These are phyloP conservation scores for Hypoxylon lienhwacheense DNA, from an alignment of 495 filamentous ascomycete species.

Conservation along the genomic window DNA sequence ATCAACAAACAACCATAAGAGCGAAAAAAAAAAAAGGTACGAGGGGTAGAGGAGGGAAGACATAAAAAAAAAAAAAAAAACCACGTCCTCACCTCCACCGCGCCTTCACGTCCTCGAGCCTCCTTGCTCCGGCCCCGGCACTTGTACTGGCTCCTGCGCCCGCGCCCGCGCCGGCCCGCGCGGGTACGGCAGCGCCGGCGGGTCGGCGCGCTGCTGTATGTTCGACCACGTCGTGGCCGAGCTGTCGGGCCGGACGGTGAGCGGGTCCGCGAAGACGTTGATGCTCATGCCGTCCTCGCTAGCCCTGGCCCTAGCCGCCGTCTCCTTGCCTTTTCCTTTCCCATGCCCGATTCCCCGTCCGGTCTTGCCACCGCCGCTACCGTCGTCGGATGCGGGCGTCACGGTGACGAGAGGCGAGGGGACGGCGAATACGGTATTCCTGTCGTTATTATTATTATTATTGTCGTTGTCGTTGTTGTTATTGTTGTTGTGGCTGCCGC, in stretches of 20 bases:
- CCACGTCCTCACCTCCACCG: too few relatives aligned
- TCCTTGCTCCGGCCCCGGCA: too few relatives aligned
- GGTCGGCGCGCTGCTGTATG: slow-evolving; percentile 35
- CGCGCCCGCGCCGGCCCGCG: background rate
- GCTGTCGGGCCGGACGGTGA: slow-evolving; percentile 28
- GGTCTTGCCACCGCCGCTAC: background rate
- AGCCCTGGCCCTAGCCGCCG: background rate
- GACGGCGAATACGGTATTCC: background rate
- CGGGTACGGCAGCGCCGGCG: too few relatives aligned
- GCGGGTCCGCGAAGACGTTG: slow-evolving; percentile 68
- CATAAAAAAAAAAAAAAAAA: too few relatives aligned
- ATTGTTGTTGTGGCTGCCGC: background rate
- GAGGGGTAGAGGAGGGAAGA: too few relatives aligned
- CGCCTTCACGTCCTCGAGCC: too few relatives aligned
- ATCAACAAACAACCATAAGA: too few relatives aligned
- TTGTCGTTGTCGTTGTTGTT: background rate
- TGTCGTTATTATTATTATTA: background rate
- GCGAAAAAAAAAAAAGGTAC: too few relatives aligned
- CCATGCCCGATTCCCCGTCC: background rate
- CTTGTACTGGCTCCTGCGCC: background rate
- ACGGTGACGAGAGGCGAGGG: slow-evolving; percentile 2
- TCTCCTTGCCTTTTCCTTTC: slow-evolving; percentile 2
- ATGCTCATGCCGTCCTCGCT: slow-evolving; percentile 57
- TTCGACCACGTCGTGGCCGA: slow-evolving; percentile 37
- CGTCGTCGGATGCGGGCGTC: background rate